Evolutionary conservation across 768 basidiomycete genomes (phyloP), one percentile per base, ranked within the genome.

Genomic region (Gymnopilus junonius): DNA sequence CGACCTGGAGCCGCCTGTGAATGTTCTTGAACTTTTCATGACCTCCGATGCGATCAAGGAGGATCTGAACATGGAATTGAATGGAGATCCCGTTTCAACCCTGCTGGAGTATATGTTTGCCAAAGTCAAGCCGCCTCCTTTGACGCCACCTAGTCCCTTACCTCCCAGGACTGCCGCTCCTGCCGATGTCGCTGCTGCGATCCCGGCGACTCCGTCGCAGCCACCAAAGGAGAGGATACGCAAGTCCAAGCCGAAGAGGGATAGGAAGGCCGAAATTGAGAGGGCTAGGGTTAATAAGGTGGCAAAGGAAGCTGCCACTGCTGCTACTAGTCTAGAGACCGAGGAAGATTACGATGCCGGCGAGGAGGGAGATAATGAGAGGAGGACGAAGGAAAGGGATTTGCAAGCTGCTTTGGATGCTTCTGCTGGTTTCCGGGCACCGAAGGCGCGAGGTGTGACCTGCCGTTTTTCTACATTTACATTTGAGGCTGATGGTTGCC

Each of bases 1-100:
- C 23, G 86, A 93, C 69, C 83, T 96, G 23, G 95, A 96, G 73
- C 88, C 92, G 1, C 82, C 88, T 3, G 65, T 89, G 2, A 76
- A 82, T 1, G 68, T 85, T 7, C 77, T 95, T 1, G 77, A 85
- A 14, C 79, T 89, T 29, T 83, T 91, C 25, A 71, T 81, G 12
- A 87, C 85, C 17, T 71, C 71, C n/a, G 82, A 86, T 27, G 70
- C 75, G 14, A 82, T 93, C 53, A 77, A 83, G 61, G 79, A 84
- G 8, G 82, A 83, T 14, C 74, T 85, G 20, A 84, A 85, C 53
- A 74, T 91, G 63, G 70, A 88, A 40, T 75, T 93, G 5, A 69
- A 82, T 50, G 73, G 81, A 2, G 80, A 85, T 23, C 90, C 92
- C 0, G 74, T 96, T 25, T 76, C 80, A 0, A 88, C 90, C 0